Base-by-base conservation (phyloP, 169 alveolate genomes). In the Eimeria falciformis region DNA sequence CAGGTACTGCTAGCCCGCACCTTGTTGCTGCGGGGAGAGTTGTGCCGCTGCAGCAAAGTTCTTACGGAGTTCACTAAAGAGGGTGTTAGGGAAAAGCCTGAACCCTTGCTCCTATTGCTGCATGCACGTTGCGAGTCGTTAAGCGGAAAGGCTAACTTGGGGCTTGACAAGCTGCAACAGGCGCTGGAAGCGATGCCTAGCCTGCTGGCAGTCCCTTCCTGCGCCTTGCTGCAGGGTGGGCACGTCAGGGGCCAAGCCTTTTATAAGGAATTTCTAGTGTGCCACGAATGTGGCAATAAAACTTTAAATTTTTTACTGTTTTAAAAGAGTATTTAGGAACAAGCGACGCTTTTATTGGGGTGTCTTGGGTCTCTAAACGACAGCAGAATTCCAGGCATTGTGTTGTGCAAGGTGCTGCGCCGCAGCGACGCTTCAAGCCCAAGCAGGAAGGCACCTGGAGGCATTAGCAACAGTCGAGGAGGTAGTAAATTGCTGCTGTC, bases 1-100 rank as follows among this genome's bases (percentile, higher is more conserved):
- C 83, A 71, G 83, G 56, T 71, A 56, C 56, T 71, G 27, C 83
- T 71, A 27, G 83, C 58, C 25, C 37, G 83, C 56, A 46, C 83
- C 18, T 21, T 71, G 50, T 53, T 71, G 83, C 83, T 71, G 0
- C 46, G 56, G 29, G 83, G 83, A 23, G 83, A 71, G 7, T 46
- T 71, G 55, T 53, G 40, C 21, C 55, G 83, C 11, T 71, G 83
- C 56, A 33, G 56, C 14, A 53, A 71, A 2, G 29, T 71, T 27
- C 83, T 71, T 46, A 71, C 56, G 1, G 37, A 18, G 1, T 71
- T 5, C 17, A 25, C 1, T 29, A 37, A 37, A 27, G 21, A 71
- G 83, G 56, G 46, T 17, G 33, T 33, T 0, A 29, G 56, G n/a
- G 5, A 37, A n/a, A 1, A 3, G 0, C 40, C 83, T n/a, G 55